Evolutionary conservation across 2,329 filamentous ascomycete species (phyloP).

Genomic region (Ceratocystis cubensis): DNA sequence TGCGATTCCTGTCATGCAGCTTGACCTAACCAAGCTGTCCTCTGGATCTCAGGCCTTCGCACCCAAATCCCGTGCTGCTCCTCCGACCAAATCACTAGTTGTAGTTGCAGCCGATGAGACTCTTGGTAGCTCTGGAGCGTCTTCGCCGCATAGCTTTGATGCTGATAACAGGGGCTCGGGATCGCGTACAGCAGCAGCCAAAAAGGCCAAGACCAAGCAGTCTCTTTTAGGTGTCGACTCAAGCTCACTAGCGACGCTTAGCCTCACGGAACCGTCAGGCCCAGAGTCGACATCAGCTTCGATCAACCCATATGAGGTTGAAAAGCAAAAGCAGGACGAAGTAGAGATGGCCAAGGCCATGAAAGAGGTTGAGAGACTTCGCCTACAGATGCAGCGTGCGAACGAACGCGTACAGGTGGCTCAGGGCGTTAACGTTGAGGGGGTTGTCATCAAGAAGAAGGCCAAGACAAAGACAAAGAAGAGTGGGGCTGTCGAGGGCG

Average conservation of each 20-base stretch:
- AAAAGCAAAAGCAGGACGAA: slow-evolving; percentile 62
- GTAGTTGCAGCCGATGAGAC: slow-evolving; percentile 64
- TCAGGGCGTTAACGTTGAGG: slow-evolving; percentile 53
- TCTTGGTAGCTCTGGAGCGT: slow-evolving; percentile 42
- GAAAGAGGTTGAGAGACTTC: slow-evolving; percentile 72
- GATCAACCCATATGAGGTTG: slow-evolving; percentile 39
- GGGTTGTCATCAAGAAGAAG: slow-evolving; percentile 52
- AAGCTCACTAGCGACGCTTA: slow-evolving; percentile 62
- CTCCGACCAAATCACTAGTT: slow-evolving; percentile 38
- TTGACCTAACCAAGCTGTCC: slow-evolving; percentile 54
- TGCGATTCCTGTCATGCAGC: slow-evolving; percentile 87
- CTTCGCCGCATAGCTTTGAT: slow-evolving; percentile 38
- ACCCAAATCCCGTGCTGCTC: slow-evolving; percentile 32
- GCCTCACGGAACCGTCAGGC: slow-evolving; percentile 36
- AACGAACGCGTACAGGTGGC: slow-evolving; percentile 63
- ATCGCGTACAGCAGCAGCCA: slow-evolving; percentile 23
- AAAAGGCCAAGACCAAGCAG: slow-evolving; percentile 42
- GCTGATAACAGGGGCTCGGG: slow-evolving; percentile 38
- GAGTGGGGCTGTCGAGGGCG: slow-evolving; percentile 6
- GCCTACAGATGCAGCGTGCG: slow-evolving; percentile 78
- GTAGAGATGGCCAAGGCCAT: slow-evolving; percentile 80
- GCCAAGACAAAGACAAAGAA: slow-evolving; percentile 25
- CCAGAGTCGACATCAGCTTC: slow-evolving; percentile 24
- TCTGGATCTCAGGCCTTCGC: slow-evolving; percentile 27
- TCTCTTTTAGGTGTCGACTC: slow-evolving; percentile 72